Evolutionary conservation across 2,329 filamentous ascomycete genomes (phyloP), one percentile per base, ranked within the genome.

Genomic region (Aureobasidium leucospermi): DNA sequence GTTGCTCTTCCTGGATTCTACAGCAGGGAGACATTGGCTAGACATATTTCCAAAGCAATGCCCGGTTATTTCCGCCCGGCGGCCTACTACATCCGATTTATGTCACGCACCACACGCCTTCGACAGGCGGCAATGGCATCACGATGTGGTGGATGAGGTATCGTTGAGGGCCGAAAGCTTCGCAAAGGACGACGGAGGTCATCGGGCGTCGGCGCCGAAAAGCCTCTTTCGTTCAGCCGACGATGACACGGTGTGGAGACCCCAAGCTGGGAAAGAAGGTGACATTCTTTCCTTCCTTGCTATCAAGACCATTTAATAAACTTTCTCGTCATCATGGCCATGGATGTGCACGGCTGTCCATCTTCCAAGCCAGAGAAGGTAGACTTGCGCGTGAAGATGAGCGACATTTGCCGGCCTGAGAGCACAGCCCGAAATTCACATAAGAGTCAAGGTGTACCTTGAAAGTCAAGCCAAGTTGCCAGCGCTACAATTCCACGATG

Each of bases 171-270:
- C 51, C 51, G 51, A 55, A 39, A 19, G 11, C 6, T 4, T 4
- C 23, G 28, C 19, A 2, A 23, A 6, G 2, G 28, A 28, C 15
- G 39, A 5, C 2, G 32, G 11, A 6, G 19, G 2, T 2, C 15
- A 13, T 31, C 49, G 49, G 51, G 28, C 51, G 51, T 42, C 51
- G 51, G 51, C 29, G 38, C 51, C 51, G 39, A 34, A 55, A 55
- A 19, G 51, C 51, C 51, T 43, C 43, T n/a, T 19, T 23, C 13
- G 1, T 16, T 41, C 49, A 42, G 36, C 34, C 38, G 19, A 16
- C 6, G 13, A 53, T 31, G 49, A 53, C 49, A 41, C 34, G 16
- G 1, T 41, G 49, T 16, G 49, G 49, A 19, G 36, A 53, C 36
- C n/a, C 48, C 48, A 41, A 6, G 29, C 11, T 38, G 15, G 38